Conservation (phyloP, 129 eudicot genomes). For the Flaveria robusta region DNA sequence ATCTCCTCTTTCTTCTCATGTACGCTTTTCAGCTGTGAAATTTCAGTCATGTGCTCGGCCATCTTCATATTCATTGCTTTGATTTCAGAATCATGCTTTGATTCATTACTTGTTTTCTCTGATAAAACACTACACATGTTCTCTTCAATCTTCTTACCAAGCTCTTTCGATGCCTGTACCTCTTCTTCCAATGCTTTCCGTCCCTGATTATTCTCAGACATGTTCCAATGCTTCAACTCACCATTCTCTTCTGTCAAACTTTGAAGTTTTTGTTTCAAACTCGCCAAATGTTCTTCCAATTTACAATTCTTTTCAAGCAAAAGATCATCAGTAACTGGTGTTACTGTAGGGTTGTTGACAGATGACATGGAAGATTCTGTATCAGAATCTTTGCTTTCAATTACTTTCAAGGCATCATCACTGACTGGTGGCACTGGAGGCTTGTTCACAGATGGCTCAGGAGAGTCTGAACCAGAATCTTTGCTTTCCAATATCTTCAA, state of each 20-base stretch:
- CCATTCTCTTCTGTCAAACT: conserved; percentile 53
- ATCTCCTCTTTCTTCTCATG: conserved; percentile 39
- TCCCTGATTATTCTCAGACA: conserved; percentile 33
- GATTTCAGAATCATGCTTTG: conserved; percentile 47
- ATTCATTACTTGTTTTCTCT: conserved; percentile 40
- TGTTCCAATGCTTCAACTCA: conserved; percentile 48
- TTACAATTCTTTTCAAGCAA: conserved; percentile 37
- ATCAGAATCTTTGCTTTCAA: background rate
- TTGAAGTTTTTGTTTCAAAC: conserved; percentile 44
- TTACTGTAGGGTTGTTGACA: no score
- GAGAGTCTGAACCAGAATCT: background rate
- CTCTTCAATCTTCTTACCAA: background rate
- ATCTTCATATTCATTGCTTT: conserved; percentile 42
- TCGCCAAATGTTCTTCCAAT: conserved; percentile 45
- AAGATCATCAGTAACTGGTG: no score
- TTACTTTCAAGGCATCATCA: background rate
- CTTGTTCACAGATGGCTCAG: background rate
- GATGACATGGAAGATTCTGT: background rate
- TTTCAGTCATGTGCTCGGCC: conserved; percentile 32
- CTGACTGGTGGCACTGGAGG: background rate
- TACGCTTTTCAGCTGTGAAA: conserved; percentile 37
- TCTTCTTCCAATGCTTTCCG: conserved; percentile 36
- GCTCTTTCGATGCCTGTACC: conserved; percentile 29
- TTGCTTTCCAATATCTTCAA: background rate
- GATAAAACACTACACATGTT: background rate